phyloP scores from a whole-genome alignment of 805 yeast genomes.

The Schwanniomyces vanrijiae region DNA sequence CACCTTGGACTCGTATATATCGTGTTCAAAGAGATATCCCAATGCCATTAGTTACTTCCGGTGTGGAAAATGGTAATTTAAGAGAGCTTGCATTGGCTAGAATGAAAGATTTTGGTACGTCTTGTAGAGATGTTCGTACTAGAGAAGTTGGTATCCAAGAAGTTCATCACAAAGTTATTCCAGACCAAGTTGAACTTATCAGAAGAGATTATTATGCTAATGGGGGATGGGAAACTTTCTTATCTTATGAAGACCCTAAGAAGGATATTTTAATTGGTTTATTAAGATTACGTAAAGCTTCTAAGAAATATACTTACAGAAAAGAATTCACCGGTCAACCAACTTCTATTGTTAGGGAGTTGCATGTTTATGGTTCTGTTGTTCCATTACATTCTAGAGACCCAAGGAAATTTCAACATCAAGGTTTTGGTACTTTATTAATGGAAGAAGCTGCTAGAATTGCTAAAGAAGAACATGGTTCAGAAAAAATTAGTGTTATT shows the following conservation, averaged over 20 bases:
- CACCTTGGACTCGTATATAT: slow-evolving; percentile 99
- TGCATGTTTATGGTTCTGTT: slow-evolving; percentile 96
- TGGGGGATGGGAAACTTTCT: slow-evolving; percentile 98
- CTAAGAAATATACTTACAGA: slow-evolving; percentile 85
- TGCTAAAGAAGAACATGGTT: slow-evolving; percentile 92
- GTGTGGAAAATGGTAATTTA: slow-evolving; percentile 96
- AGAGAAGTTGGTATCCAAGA: slow-evolving; percentile 99
- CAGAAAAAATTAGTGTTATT: slow-evolving; percentile 86
- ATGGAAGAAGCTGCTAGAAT: slow-evolving; percentile 99
- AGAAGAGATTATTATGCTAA: slow-evolving; percentile 96
- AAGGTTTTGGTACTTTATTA: slow-evolving; percentile 93
- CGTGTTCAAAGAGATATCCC: slow-evolving; percentile 99
- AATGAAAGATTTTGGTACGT: slow-evolving; percentile 97
- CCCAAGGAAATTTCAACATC: slow-evolving; percentile 98
- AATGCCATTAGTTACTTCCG: slow-evolving; percentile 96
- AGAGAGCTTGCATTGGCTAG: slow-evolving; percentile 94
- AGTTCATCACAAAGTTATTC: slow-evolving; percentile 93
- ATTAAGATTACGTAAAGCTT: slow-evolving; percentile 81
- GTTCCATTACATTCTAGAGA: slow-evolving; percentile 96
- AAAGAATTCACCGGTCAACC: slow-evolving; percentile 82
- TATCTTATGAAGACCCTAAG: slow-evolving; percentile 94
- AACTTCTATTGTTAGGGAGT: slow-evolving; percentile 92
- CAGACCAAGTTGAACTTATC: slow-evolving; percentile 94
- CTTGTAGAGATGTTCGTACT: slow-evolving; percentile 94
- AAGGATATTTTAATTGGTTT: slow-evolving; percentile 94